Percentiles rank a stretch among this genome's conserved stretches.
Evolutionary conservation across 139 green algal species (phyloP).

Genomic region (Chlorella sp.): DNA sequence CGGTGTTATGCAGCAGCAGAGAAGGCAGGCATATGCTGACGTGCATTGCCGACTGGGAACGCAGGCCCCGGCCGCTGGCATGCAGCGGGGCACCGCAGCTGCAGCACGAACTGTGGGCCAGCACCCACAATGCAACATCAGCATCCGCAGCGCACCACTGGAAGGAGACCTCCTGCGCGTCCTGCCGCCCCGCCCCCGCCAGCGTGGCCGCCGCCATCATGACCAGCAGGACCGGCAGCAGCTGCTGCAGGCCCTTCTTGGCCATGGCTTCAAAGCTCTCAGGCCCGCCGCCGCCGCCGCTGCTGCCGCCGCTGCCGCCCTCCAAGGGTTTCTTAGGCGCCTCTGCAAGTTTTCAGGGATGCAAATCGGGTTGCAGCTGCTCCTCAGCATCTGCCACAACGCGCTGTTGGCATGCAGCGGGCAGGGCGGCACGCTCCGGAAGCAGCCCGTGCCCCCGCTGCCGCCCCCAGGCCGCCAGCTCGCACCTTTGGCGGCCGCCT

Average conservation of each 20-base stretch:
- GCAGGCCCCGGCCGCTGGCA: too few relatives aligned
- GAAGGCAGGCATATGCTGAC: too few relatives aligned
- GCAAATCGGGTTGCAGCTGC: neutral
- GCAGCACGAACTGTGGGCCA: too few relatives aligned
- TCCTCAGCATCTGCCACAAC: too few relatives aligned
- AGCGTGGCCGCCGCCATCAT: slow-evolving; percentile 37
- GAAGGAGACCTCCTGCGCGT: slow-evolving; percentile 89
- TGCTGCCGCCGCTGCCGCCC: slow-evolving; percentile 13
- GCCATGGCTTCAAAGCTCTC: slow-evolving; percentile 10
- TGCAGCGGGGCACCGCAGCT: too few relatives aligned
- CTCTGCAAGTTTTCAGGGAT: neutral
- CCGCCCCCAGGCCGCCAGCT: too few relatives aligned
- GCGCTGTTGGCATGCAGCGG: neutral
- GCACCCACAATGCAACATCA: too few relatives aligned
- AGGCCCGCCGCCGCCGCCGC: neutral
- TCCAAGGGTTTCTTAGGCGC: slow-evolving; percentile 19
- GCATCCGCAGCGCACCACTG: slow-evolving; percentile 37
- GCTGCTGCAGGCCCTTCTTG: slow-evolving; percentile 27
- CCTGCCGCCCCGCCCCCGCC: slow-evolving; percentile 32
- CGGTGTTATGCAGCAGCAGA: too few relatives aligned
- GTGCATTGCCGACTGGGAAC: too few relatives aligned
- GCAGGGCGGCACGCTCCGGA: neutral
- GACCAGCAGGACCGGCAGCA: slow-evolving; percentile 36
- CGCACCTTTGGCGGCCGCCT: slow-evolving; percentile 33
- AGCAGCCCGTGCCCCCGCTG: neutral